Evolutionary conservation across 441 rosid species (phyloP).

Genomic region (Kokia cookei): DNA sequence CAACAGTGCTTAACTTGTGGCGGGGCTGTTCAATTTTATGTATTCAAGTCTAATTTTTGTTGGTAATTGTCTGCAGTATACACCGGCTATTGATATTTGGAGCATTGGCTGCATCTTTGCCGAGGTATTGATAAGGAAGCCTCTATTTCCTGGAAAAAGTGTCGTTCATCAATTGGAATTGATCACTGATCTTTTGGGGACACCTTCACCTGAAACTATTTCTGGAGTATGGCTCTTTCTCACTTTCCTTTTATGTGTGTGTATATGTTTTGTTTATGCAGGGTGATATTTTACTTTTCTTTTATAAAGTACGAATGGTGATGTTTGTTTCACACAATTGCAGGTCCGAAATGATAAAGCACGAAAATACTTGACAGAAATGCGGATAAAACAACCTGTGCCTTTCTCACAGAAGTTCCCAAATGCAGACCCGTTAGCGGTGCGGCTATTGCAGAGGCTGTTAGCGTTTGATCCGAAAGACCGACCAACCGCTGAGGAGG

Average conservation of each 20-base stretch:
- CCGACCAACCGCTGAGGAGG: conserved; percentile 79
- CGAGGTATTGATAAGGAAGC: conserved; percentile 91
- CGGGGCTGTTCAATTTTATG: neutral
- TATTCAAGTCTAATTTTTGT: conserved; percentile 19
- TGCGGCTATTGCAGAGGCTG: conserved; percentile 65
- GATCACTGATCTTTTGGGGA: conserved; percentile 58
- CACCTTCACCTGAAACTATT: conserved; percentile 80
- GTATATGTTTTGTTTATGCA: neutral
- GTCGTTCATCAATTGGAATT: too few relatives aligned
- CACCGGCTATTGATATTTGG: conserved; percentile 99
- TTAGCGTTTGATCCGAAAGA: conserved; percentile 97
- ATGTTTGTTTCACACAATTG: neutral
- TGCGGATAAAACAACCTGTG: conserved; percentile 75
- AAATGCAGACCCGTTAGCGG: conserved; percentile 72
- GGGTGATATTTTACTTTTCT: neutral
- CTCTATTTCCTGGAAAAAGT: conserved; percentile 86
- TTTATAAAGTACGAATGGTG: neutral
- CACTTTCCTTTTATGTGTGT: neutral
- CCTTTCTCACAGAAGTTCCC: conserved; percentile 78
- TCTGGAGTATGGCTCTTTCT: conserved; percentile 47
- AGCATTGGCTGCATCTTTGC: conserved; percentile 98
- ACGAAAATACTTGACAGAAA: conserved; percentile 72
- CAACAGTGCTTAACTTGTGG: conserved; percentile 31
- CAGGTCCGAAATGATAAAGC: conserved; percentile 98
- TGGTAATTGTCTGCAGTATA: conserved; percentile 56